Evolutionary conservation across 148 eudicot genomes (phyloP).

Genomic region (Nepenthes mirabilis): DNA sequence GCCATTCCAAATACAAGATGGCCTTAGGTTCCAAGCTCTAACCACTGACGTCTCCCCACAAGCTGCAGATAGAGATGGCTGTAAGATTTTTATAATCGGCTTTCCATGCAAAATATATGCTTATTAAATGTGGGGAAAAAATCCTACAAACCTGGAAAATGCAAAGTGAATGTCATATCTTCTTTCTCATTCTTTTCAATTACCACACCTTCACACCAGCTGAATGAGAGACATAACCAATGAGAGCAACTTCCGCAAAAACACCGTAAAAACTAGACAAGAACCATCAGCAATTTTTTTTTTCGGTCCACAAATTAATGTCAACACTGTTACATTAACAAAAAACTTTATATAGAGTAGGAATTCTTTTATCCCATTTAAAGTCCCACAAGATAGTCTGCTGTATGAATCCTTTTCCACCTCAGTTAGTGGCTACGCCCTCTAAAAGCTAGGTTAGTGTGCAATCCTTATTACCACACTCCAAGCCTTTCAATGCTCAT

Average conservation of each 20-base stretch:
- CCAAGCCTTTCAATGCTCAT: too few relatives aligned
- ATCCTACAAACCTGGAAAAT: constrained; percentile 64
- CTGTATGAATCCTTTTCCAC: too few relatives aligned
- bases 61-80: constrained; percentile 19
- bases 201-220: constrained; percentile 93
- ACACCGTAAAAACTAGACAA: not conserved
- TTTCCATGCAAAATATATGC: not conserved
- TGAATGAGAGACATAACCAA: constrained; percentile 12
- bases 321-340: too few relatives aligned
- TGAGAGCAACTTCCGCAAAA: not conserved
- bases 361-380: too few relatives aligned
- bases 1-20: constrained; percentile 70
- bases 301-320: too few relatives aligned
- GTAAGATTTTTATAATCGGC: not conserved
- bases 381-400: too few relatives aligned
- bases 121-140: not conserved
- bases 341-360: too few relatives aligned
- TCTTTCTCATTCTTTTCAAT: constrained; percentile 67
- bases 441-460: too few relatives aligned
- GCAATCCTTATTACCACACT: too few relatives aligned
- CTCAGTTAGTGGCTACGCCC: too few relatives aligned
- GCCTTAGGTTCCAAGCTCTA: constrained; percentile 72
- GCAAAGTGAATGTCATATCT: constrained; percentile 57
- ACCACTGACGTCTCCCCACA: constrained; percentile 57
- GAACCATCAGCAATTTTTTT: too few relatives aligned